Conservation (phyloP, 176 grass and related monocot species). For the Alloteropsis semialata region DNA sequence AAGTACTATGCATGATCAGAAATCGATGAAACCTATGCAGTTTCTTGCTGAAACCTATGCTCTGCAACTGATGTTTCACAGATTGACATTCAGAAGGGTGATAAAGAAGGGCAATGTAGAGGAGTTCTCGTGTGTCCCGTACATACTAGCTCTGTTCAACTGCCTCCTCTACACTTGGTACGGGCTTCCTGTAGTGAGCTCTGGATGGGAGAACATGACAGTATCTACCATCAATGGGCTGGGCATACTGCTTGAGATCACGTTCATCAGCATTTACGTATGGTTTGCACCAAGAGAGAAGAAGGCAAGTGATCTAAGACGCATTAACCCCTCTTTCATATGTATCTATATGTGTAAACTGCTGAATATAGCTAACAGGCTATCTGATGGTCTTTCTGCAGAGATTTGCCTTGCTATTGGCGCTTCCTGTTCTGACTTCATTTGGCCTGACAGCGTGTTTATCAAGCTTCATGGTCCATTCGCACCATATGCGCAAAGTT, state of each 20-base stretch:
- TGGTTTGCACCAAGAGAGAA: constrained; percentile 47
- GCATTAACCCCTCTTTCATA: neutral
- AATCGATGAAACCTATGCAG: neutral
- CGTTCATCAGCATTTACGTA: constrained; percentile 59
- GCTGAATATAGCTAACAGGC: neutral
- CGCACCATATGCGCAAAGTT: constrained; percentile 43
- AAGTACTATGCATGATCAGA: neutral
- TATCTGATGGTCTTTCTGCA: neutral
- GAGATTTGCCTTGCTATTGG: constrained; percentile 50
- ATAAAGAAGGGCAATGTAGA: constrained; percentile 49
- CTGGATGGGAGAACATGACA: constrained; percentile 50
- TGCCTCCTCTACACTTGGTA: constrained; percentile 81
- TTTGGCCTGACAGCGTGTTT: constrained; percentile 38
- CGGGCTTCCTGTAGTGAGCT: constrained; percentile 59
- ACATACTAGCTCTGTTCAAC: constrained; percentile 57
- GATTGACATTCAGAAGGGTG: constrained; percentile 63
- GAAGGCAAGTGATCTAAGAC: constrained; percentile 35
- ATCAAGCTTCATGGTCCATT: constrained; percentile 30
- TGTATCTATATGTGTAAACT: neutral
- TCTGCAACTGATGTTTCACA: constrained; percentile 11
- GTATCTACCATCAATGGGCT: constrained; percentile 60
- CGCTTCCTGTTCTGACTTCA: constrained; percentile 25
- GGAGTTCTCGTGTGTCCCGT: constrained; percentile 65
- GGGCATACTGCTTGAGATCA: constrained; percentile 52
- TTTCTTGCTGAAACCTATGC: neutral